These are phyloP conservation scores for Fraxinus anomala DNA, from an alignment of 257 asterid genomes.

Conservation along the genomic window DNA sequence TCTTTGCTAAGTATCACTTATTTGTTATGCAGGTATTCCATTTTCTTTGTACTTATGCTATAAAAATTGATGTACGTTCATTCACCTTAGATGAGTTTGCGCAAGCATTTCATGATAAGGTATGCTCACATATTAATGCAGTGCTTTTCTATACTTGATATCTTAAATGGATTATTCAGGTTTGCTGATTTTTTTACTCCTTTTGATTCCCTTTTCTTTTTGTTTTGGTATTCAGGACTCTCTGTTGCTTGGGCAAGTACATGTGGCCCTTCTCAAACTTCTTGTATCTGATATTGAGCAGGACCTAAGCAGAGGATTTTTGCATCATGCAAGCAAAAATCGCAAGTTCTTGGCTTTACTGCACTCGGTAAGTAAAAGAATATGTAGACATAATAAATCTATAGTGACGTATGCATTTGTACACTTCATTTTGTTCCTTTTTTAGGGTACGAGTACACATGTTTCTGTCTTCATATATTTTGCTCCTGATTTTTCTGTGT, in stretches of 20 bases:
- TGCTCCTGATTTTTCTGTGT: slow-evolving; percentile 14
- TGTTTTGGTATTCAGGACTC: slow-evolving; percentile 63
- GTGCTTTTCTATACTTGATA: slow-evolving; percentile 13
- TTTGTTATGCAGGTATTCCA: slow-evolving; percentile 69
- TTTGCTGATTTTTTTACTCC: slow-evolving; percentile 16
- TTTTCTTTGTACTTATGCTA: slow-evolving; percentile 80
- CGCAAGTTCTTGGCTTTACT: slow-evolving; percentile 77
- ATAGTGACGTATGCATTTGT: neutral
- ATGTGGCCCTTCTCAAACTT: slow-evolving; percentile 71
- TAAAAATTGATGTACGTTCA: slow-evolving; percentile 49
- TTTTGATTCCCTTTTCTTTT: slow-evolving; percentile 23
- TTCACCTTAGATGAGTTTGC: slow-evolving; percentile 88
- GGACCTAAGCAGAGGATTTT: slow-evolving; percentile 60
- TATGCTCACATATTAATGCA: slow-evolving; percentile 34
- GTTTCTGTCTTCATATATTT: neutral
- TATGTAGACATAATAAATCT: slow-evolving; percentile 15
- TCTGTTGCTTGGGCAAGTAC: slow-evolving; percentile 85
- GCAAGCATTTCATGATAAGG: slow-evolving; percentile 82
- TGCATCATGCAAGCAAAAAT: slow-evolving; percentile 68
- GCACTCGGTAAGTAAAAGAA: slow-evolving; percentile 62
- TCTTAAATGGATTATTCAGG: slow-evolving; percentile 17
- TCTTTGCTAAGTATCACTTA: slow-evolving; percentile 23
- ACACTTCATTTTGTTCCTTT: neutral
- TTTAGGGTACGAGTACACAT: neutral
- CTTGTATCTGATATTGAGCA: slow-evolving; percentile 68